Evolutionary conservation across 164 flowering plant species (phyloP).

Genomic region (Chimonanthus salicifolius): DNA sequence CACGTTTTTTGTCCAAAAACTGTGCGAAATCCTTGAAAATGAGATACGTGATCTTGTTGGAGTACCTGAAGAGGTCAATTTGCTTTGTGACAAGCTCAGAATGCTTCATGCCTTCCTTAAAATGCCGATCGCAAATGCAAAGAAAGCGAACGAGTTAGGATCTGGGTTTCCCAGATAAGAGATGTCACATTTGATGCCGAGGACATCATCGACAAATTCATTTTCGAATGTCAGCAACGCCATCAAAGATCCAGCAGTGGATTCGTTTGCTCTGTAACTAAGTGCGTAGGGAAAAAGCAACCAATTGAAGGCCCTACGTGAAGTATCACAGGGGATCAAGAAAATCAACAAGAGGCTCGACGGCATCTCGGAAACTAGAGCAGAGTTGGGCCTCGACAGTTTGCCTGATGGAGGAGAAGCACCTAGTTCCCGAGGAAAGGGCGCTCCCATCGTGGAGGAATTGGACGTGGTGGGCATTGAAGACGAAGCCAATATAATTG

Average conservation of each 20-base stretch:
- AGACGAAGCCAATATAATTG: slow-evolving; percentile 26
- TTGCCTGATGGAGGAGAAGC: slow-evolving; percentile 9
- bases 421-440: slow-evolving; percentile 15
- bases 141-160: not conserved
- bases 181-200: not conserved
- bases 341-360: slow-evolving; percentile 29
- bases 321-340: slow-evolving; percentile 26
- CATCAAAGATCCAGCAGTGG: too few species aligned
- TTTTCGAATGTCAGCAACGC: not conserved
- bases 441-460: slow-evolving; percentile 32
- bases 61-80: not conserved
- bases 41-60: not conserved
- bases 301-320: slow-evolving; percentile 16
- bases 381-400: not conserved
- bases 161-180: slow-evolving; percentile 1
- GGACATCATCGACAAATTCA: slow-evolving; percentile 6
- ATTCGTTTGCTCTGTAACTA: not conserved
- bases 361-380: not conserved
- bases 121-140: not conserved
- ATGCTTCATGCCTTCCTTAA: not conserved
- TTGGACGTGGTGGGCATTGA: slow-evolving; percentile 43
- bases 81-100: not conserved
- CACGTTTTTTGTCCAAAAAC: not conserved
- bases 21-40: not conserved
- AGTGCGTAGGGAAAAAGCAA: slow-evolving; percentile 12